A percentile compares a stretch with the other conserved stretches of the same genome.
Evolutionary conservation across 1,139 yeast species (phyloP).

Genomic region (Taphrina deformans): DNA sequence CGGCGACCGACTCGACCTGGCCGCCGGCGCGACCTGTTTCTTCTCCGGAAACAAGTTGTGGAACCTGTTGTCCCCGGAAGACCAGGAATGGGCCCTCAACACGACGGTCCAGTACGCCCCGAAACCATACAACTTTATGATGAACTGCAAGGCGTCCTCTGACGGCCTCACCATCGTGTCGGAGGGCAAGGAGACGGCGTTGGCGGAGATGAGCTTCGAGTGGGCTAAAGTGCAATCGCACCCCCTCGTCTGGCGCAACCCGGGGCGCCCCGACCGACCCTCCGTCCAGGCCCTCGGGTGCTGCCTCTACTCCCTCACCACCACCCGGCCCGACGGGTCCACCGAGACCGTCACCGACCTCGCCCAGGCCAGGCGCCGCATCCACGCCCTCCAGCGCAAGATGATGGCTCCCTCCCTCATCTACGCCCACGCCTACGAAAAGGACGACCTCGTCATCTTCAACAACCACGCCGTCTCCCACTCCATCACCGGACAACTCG

Average conservation of each 20-base stretch:
- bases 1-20: slow-evolving; percentile 58
- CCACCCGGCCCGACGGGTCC: slow-evolving; percentile 41
- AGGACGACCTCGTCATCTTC: slow-evolving; percentile 81
- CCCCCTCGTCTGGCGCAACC: slow-evolving; percentile 90
- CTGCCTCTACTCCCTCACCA: slow-evolving; percentile 67
- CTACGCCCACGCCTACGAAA: slow-evolving; percentile 77
- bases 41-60: slow-evolving; percentile 79
- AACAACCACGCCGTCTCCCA: slow-evolving; percentile 88
- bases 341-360: background rate
- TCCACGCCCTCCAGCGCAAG: background rate
- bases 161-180: slow-evolving; percentile 84
- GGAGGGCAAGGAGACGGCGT: slow-evolving; percentile 71
- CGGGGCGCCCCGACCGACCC: slow-evolving; percentile 70
- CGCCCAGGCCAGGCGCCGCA: background rate
- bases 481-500: slow-evolving; percentile 84
- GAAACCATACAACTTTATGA: slow-evolving; percentile 82
- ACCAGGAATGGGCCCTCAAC: slow-evolving; percentile 67
- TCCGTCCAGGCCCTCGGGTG: slow-evolving; percentile 86
- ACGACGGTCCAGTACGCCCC: slow-evolving; percentile 86
- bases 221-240: slow-evolving; percentile 67
- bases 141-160: slow-evolving; percentile 74
- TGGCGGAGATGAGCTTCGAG: slow-evolving; percentile 79
- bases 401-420: slow-evolving; percentile 45
- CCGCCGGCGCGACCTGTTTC: slow-evolving; percentile 82
- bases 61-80: slow-evolving; percentile 62